Evolutionary conservation across 2,329 filamentous ascomycete species (phyloP).

Genomic region (Anthostomella pinea): DNA sequence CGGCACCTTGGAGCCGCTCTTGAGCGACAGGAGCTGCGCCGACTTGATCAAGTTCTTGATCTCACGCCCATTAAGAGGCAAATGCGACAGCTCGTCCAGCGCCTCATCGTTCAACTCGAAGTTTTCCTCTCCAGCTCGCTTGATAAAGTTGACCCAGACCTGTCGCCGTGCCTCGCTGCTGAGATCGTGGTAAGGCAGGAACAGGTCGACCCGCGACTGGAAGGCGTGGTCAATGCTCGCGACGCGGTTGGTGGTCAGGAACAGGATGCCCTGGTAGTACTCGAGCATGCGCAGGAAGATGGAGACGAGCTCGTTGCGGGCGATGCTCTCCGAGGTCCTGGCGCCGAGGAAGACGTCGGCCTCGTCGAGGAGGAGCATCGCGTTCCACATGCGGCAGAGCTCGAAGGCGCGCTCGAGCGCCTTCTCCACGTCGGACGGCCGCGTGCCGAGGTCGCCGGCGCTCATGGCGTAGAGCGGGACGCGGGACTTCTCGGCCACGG

Average conservation of each 20-base stretch:
- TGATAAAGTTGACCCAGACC: constrained; percentile 38
- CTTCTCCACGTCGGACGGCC: constrained; percentile 33
- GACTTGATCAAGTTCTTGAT: constrained; percentile 50
- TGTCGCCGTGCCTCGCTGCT: constrained; percentile 25
- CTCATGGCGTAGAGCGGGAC: constrained; percentile 40
- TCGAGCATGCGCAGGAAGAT: constrained; percentile 19
- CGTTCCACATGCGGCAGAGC: constrained; percentile 40
- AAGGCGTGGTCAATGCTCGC: constrained; percentile 36
- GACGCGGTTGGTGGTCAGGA: constrained; percentile 39
- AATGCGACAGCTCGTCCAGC: constrained; percentile 35
- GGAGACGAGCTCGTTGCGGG: constrained; percentile 39
- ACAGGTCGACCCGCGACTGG: constrained; percentile 35
- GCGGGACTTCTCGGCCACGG: constrained; percentile 37
- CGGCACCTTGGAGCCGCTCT: constrained; percentile 27
- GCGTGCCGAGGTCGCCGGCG: constrained; percentile 38
- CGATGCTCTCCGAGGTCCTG: constrained; percentile 32
- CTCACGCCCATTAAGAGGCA: constrained; percentile 48
- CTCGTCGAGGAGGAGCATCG: constrained; percentile 43
- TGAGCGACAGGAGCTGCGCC: constrained; percentile 34
- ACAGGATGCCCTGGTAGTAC: constrained; percentile 38
- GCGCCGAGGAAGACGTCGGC: constrained; percentile 41
- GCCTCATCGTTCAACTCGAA: constrained; percentile 31
- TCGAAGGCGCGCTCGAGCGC: constrained; percentile 32
- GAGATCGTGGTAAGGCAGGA: constrained; percentile 33
- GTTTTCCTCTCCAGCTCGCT: constrained; percentile 26